Base-by-base conservation (phyloP, 768 basidiomycete genomes). In the Rhodocollybia butyracea region DNA sequence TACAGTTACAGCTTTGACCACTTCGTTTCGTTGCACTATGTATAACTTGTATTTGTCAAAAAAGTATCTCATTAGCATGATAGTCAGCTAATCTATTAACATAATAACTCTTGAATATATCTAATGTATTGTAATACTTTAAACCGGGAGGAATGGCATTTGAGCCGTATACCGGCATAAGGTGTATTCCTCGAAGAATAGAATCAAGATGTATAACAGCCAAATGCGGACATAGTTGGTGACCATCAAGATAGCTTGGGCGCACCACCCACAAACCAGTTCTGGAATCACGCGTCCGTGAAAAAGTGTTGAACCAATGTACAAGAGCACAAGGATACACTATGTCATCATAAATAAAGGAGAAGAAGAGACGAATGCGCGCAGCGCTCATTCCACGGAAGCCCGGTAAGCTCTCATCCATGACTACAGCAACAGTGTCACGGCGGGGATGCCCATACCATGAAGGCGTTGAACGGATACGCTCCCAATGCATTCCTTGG, bases 81-180 rank as follows among this genome's bases (percentile, higher is more conserved):
- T 71, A 62, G 46, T 72, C 70, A 22, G 60, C 62, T 42, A 62
- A 71, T 36, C 64, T 70, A 39, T 70, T 73, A 0, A 72, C 59
- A 58, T 69, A 70, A 56, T 57, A 68, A 68, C 56, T 59, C 70
- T 1, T 15, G 30, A 70, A 71, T 17, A 54, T 42, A 47, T 68
- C 57, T 2, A 71, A 59, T 26, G 62, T 57, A 10, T 64, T 29
- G 19, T 58, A 30, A 57, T 60, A 59, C n/a, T 62, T 31, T 31
- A 68, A 53, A 3, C 60, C n/a, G 1, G 22, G 5, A 2, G 66
- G 67, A 5, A 74, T 32, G 8, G 50, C 36, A 0, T 58, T 36
- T 6, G 54, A 7, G 12, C 66, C 67, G 53, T 61, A 67, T n/a
- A 68, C 55, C 8, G 61, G 64, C 29, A 70, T 60, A 1, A 73